Evolutionary conservation across 306 rosid genomes (phyloP).

Genomic region (Lotus japonicus): DNA sequence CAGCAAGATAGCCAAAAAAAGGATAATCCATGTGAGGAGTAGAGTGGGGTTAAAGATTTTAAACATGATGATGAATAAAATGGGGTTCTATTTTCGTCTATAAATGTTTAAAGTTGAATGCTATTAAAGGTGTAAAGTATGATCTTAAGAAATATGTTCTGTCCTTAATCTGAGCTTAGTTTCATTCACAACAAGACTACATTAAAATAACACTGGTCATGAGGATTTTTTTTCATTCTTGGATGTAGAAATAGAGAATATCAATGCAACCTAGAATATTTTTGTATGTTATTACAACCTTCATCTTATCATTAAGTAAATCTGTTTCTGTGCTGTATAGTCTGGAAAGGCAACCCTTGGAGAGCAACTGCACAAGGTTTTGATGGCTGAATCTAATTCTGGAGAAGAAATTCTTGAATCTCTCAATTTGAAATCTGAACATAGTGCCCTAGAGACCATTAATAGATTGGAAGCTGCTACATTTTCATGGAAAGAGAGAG

Average conservation of each 20-base stretch:
- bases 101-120: no score
- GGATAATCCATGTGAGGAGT: no score
- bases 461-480: constrained; percentile 72
- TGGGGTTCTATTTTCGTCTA: no score
- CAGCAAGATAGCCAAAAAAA: no score
- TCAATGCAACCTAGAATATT: no score
- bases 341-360: constrained; percentile 71
- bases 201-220: background rate
- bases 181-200: background rate
- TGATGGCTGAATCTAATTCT: constrained; percentile 42
- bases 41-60: no score
- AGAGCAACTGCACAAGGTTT: constrained; percentile 53
- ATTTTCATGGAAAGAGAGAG: constrained; percentile 70
- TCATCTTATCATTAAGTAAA: background rate
- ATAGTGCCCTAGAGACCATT: constrained; percentile 52
- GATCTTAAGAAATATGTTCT: no score
- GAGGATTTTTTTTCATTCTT: no score
- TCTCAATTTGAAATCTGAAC: constrained; percentile 62
- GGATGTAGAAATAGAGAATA: no score
- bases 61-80: no score
- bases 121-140: no score
- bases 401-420: constrained; percentile 48
- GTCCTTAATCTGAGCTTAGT: background rate
- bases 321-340: constrained; percentile 29
- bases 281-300: background rate